These are phyloP conservation scores for Nyctanthes arbortristis DNA, from an alignment of 257 asterid species.

Conservation along the genomic window DNA sequence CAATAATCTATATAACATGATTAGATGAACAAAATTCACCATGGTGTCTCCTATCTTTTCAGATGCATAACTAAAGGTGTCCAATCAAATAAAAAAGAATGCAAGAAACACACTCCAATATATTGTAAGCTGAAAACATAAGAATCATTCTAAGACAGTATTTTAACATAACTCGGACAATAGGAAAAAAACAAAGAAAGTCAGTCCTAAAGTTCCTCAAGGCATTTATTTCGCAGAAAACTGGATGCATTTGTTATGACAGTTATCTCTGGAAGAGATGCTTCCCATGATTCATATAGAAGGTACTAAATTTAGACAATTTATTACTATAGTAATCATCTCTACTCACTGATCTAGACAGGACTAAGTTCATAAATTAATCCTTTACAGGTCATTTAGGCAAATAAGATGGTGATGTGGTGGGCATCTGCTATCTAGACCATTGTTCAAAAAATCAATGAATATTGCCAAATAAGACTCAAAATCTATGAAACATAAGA, in stretches of 20 bases:
- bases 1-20: constrained; percentile 3
- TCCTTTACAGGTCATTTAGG: not conserved
- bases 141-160: not conserved
- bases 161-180: too few species aligned
- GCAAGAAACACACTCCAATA: too few species aligned
- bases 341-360: not conserved
- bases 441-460: not conserved
- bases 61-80: not conserved
- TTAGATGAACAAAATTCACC: not conserved
- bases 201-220: not conserved
- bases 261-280: too few species aligned
- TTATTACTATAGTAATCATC: not conserved
- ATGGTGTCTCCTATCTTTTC: not conserved
- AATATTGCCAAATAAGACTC: not conserved
- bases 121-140: not conserved
- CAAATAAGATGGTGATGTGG: not conserved
- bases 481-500: not conserved
- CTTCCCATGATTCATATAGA: not conserved
- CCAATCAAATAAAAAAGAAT: not conserved
- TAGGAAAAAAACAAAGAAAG: not conserved
- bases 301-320: not conserved
- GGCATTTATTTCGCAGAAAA: not conserved
- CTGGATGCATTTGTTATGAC: too few species aligned
- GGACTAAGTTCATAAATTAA: not conserved
- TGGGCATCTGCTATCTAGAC: not conserved